Evolutionary conservation across 352 stramenopile genomes (phyloP), one percentile per base, ranked within the genome.

Genomic region (Paralagenidium karlingii): DNA sequence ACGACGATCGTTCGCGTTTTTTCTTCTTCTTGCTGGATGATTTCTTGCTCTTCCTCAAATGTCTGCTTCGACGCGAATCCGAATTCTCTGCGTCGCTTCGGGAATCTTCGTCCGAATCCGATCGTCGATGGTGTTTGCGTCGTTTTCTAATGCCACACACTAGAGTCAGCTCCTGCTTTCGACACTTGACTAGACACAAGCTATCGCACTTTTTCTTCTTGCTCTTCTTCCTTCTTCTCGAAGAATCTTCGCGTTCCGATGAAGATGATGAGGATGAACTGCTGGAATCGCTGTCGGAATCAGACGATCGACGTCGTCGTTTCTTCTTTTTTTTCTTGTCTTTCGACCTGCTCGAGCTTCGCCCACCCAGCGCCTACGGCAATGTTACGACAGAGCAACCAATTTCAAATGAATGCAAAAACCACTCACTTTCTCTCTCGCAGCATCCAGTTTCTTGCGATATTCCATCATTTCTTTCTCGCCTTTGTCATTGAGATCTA

Each of bases 391-490:
- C n/a, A n/a, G n/a, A n/a, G n/a, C n/a, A n/a, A n/a, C n/a, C n/a
- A n/a, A n/a, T n/a, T n/a, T n/a, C n/a, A n/a, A n/a, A n/a, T n/a
- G n/a, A n/a, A n/a, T n/a, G n/a, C n/a, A n/a, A n/a, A n/a, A n/a
- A n/a, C 30, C 10, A 18, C 24, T 38, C 24, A 84, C 71, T 59
- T 92, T 89, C 28, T 96, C 82, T 5, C 90, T 68, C 24, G 90
- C 73, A 27, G 81, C 67, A 51, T 97, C 91, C 6, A 97, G 60
- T 49, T 96, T 69, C 48, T 87, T 87, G 27, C 90, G 61, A 62
- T 97, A 97, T 30, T 80, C 82, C 40, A 88, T 68, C 91, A 97
- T 97, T 52, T 96, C 85, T 46, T 92, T 90, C 43, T 93, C 67
- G 49, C 92, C 83, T 16, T 85, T 76, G 20, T 68, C 67, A 12